Evolutionary conservation across 768 basidiomycete species (phyloP).

Genomic region (Austroboletus eburneus): DNA sequence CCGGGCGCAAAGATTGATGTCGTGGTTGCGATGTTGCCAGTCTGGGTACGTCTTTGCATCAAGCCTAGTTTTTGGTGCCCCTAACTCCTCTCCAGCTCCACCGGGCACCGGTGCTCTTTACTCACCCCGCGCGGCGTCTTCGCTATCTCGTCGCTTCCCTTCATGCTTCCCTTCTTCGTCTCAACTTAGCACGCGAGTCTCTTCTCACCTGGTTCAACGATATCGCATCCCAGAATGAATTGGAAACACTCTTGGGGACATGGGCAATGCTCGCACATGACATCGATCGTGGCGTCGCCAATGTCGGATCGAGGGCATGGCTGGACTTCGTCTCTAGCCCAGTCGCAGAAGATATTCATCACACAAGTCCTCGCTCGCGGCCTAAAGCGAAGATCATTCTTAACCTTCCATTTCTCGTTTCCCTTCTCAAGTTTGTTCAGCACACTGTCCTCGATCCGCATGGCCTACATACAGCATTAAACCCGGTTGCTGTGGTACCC

Average conservation of each 20-base stretch:
- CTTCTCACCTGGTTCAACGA: constrained; percentile 50
- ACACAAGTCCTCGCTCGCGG: background rate
- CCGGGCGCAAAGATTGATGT: constrained; percentile 20
- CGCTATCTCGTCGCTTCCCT: constrained; percentile 56
- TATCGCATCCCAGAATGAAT: constrained; percentile 42
- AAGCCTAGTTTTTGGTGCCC: background rate
- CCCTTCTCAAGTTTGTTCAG: constrained; percentile 50
- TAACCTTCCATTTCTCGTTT: constrained; percentile 26
- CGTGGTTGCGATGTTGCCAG: constrained; percentile 67
- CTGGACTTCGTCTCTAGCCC: constrained; percentile 27
- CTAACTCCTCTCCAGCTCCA: constrained; percentile 54
- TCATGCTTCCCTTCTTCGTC: constrained; percentile 62
- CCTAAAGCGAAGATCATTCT: constrained; percentile 27
- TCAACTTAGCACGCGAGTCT: constrained; percentile 44
- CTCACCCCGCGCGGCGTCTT: constrained; percentile 77
- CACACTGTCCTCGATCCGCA: constrained; percentile 57
- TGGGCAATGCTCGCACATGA: constrained; percentile 76
- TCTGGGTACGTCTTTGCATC: constrained; percentile 67
- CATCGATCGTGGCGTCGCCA: constrained; percentile 58
- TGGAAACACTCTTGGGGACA: constrained; percentile 59
- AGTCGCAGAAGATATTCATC: constrained; percentile 2
- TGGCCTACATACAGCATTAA: constrained; percentile 54
- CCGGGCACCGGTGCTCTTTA: constrained; percentile 76
- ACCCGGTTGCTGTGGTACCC: constrained; percentile 59
- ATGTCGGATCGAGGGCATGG: constrained; percentile 54